Evolutionary conservation across 2,329 filamentous ascomycete species (phyloP), one percentile per base, ranked within the genome.

Genomic region (Penicillium sp.): DNA sequence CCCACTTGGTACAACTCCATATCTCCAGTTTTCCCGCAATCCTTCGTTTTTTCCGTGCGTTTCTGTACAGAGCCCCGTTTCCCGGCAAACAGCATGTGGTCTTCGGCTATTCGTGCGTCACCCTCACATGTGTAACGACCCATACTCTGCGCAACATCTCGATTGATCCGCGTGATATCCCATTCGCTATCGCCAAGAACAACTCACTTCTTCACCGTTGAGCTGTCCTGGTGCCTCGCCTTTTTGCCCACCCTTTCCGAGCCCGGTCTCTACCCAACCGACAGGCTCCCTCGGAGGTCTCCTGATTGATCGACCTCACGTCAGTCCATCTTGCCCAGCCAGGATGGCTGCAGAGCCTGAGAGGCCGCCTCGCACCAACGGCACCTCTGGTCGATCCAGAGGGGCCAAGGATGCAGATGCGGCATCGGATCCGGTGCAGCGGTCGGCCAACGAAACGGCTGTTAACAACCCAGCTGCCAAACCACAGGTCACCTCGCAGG

Each of bases 311-410:
- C 61, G 61, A 60, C 56, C 56, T 67, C 60, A 62, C 56, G 64
- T 70, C 67, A 65, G 64, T 49, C 45, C 47, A 58, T 47, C 49
- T 60, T 69, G 64, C 64, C 62, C 64, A 58, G 64, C 62, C 59
- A 61, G 55, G 49, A 72, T 72, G 68, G 63, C 67, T 61, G 67
- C 68, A 64, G 69, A 71, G 59, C 70, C 69, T 64, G 69, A 71
- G 65, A 71, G 70, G 67, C 65, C 63, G 68, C 68, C 70, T 65
- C 64, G 64, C 63, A 61, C 63, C 58, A 65, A 70, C 51, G 68
- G 66, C 57, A 61, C 59, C 48, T 64, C 68, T 62, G 63, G 62
- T 62, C 67, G 60, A 61, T 58, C 69, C 59, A 68, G 60, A 60
- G 60, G 52, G 31, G 52, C 61, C 60, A 65, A 65, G 62, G 60